Conservation (phyloP, 352 stramenopile species). For the Globisporangium canariense region DNA sequence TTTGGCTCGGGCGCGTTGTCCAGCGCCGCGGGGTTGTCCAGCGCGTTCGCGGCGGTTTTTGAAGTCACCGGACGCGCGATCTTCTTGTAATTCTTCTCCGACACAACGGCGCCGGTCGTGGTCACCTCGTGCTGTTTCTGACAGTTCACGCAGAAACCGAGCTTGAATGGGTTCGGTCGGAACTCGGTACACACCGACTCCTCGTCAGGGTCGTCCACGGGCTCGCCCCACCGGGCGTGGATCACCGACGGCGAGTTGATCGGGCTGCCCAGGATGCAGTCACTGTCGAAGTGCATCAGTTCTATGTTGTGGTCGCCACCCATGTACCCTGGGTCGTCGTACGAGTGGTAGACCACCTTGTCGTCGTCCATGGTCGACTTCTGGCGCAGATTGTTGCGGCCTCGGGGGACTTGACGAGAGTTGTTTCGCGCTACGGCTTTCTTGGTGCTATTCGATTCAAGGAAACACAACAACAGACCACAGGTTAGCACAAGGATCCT, state of each 20-base stretch:
- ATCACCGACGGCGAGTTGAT: slow-evolving; percentile 78
- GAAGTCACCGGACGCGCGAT: slow-evolving; percentile 67
- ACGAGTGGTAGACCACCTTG: slow-evolving; percentile 62
- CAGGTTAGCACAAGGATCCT: not conserved
- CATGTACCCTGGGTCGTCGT: slow-evolving; percentile 76
- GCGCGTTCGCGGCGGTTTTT: slow-evolving; percentile 73
- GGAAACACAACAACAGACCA: not conserved
- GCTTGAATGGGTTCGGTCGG: slow-evolving; percentile 77
- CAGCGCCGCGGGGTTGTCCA: slow-evolving; percentile 72
- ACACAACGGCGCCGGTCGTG: slow-evolving; percentile 56
- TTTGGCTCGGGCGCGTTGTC: slow-evolving; percentile 34
- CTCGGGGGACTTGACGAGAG: slow-evolving; percentile 19
- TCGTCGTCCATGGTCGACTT: slow-evolving; percentile 30
- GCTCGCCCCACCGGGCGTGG: slow-evolving; percentile 82
- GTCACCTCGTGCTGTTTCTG: slow-evolving; percentile 87
- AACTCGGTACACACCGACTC: slow-evolving; percentile 81
- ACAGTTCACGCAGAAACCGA: slow-evolving; percentile 88
- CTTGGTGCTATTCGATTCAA: slow-evolving; percentile 3
- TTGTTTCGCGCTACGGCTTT: slow-evolving; percentile 8
- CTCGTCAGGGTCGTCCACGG: slow-evolving; percentile 79
- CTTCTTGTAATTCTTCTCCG: slow-evolving; percentile 82
- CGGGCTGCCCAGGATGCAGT: slow-evolving; percentile 75
- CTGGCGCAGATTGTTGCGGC: slow-evolving; percentile 26
- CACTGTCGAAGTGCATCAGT: slow-evolving; percentile 66
- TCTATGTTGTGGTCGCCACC: slow-evolving; percentile 42